Percentiles rank a stretch among this genome's conserved stretches.
phyloP scores from a whole-genome alignment of 1,284 basidiomycete species.

The Phellopilus nigrolimitatus region DNA sequence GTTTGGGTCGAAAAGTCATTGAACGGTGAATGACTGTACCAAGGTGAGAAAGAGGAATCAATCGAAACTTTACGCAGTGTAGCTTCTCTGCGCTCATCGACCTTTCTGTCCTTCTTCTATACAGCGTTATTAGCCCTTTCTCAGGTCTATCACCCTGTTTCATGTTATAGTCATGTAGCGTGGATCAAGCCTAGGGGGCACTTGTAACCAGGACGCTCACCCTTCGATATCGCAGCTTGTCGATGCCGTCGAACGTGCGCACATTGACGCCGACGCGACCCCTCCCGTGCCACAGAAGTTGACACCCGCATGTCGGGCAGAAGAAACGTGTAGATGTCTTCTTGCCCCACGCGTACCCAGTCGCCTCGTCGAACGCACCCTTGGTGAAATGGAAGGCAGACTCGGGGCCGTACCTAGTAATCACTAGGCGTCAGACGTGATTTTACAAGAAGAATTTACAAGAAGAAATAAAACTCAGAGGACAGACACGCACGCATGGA shows the following conservation, averaged over 20 bases:
- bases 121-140: too few species aligned
- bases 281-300: background rate
- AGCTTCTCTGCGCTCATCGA: too few species aligned
- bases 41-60: too few species aligned
- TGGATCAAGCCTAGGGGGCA: background rate
- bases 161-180: too few species aligned
- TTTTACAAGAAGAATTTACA: too few species aligned
- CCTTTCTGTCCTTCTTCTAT: too few species aligned
- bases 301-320: conserved; percentile 8
- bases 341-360: conserved; percentile 1
- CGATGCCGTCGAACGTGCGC: conserved; percentile 11
- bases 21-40: too few species aligned
- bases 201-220: too few species aligned
- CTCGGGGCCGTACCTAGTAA: conserved; percentile 1
- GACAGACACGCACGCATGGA: conserved; percentile 14
- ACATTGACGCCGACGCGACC: conserved; percentile 3
- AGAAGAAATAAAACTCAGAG: background rate
- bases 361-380: conserved; percentile 3
- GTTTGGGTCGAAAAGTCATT: too few species aligned
- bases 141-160: too few species aligned
- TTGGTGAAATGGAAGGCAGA: background rate
- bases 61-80: too few species aligned
- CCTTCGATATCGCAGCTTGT: too few species aligned
- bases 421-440: background rate
- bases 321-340: background rate